A percentile compares a stretch with the other conserved stretches of the same genome.
Conservation (phyloP, 495 filamentous ascomycete genomes). For the Sordaria brevicollis region DNA sequence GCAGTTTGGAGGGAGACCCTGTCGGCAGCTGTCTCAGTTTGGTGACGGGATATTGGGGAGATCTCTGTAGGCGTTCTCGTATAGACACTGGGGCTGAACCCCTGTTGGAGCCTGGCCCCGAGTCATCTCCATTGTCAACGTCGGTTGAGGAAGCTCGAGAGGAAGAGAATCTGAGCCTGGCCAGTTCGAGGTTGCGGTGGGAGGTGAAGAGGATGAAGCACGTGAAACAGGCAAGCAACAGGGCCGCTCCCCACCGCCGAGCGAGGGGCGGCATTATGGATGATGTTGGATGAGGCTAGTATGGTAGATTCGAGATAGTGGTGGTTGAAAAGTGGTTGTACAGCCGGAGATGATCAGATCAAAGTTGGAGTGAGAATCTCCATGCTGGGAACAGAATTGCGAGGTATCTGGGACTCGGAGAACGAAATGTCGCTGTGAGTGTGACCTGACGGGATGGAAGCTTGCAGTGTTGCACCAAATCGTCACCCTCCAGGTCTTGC, state of each 20-base stretch:
- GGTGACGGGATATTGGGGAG: slow-evolving; percentile 50
- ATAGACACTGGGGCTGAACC: not conserved
- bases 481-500: not conserved
- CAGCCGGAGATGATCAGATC: not conserved
- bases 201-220: not conserved
- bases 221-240: not conserved
- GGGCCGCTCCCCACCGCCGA: not conserved
- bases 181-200: not conserved
- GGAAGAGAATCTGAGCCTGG: not conserved
- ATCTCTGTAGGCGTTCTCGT: slow-evolving; percentile 8
- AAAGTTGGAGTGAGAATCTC: not conserved
- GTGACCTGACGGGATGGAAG: not conserved
- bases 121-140: not conserved
- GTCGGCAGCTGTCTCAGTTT: slow-evolving; percentile 63
- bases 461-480: not conserved
- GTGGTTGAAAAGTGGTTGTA: too few species aligned
- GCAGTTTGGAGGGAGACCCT: slow-evolving; percentile 51
- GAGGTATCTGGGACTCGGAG: not conserved
- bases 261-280: not conserved
- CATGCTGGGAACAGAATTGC: too few species aligned
- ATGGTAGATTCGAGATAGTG: too few species aligned
- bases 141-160: not conserved
- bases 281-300: too few species aligned
- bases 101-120: not conserved
- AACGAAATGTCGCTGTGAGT: not conserved